phyloP scores from a whole-genome alignment of 257 asterid species.

The Asclepias syriaca region DNA sequence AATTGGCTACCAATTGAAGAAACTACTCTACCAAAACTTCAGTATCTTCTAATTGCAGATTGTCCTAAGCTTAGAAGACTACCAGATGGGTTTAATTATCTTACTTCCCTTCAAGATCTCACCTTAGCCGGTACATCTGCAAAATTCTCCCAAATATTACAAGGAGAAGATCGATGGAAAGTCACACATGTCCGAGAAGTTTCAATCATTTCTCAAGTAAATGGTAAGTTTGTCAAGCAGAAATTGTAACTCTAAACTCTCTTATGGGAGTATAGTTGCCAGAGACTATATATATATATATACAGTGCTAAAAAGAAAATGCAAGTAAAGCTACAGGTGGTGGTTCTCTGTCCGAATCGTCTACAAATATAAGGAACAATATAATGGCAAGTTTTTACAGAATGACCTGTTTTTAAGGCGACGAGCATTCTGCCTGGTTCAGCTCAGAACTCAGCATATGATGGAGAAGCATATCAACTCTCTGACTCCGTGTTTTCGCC shows the following conservation, averaged over 20 bases:
- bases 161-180: slow-evolving; percentile 18
- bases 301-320: too few species aligned
- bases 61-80: slow-evolving; percentile 17
- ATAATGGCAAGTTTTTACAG: neutral
- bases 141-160: slow-evolving; percentile 13
- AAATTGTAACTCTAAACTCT: neutral
- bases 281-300: too few species aligned
- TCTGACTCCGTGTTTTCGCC: slow-evolving; percentile 64
- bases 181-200: slow-evolving; percentile 18
- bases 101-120: slow-evolving; percentile 22
- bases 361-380: too few species aligned
- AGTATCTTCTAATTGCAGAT: slow-evolving; percentile 20
- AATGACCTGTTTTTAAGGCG: slow-evolving; percentile 24
- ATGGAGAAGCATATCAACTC: slow-evolving; percentile 88
- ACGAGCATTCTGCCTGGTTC: slow-evolving; percentile 27
- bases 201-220: slow-evolving; percentile 21
- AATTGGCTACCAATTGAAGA: slow-evolving; percentile 22
- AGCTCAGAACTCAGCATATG: slow-evolving; percentile 91
- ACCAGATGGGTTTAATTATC: slow-evolving; percentile 23
- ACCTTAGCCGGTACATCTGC: slow-evolving; percentile 15
- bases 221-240: slow-evolving; percentile 20
- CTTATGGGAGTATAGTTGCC: too few species aligned
- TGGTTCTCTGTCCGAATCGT: neutral
- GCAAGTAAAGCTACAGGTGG: neutral
- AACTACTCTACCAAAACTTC: slow-evolving; percentile 16